Evolutionary conservation across 164 flowering plant species (phyloP).

Genomic region (Vitis riparia): DNA sequence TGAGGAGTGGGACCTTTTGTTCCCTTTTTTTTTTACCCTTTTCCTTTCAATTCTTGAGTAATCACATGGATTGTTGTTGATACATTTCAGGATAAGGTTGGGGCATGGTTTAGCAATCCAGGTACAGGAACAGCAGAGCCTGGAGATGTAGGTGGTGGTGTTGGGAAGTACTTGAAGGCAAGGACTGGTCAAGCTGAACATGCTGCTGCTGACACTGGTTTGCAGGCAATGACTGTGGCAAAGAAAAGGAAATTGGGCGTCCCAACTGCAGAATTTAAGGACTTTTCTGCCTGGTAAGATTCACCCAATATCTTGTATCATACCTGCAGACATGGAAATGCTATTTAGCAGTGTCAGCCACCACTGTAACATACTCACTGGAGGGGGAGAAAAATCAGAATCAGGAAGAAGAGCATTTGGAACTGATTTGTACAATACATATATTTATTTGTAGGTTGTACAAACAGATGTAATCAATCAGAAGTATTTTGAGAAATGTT

Average conservation of each 20-base stretch:
- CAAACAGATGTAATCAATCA: background rate
- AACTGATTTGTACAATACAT: background rate
- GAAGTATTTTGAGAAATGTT: background rate
- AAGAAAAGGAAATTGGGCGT: slow-evolving; percentile 72
- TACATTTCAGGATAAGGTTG: slow-evolving; percentile 71
- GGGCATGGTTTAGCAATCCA: slow-evolving; percentile 96
- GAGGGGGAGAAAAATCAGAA: slow-evolving; percentile 1
- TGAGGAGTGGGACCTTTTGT: background rate
- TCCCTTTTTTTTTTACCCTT: background rate
- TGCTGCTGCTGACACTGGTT: slow-evolving; percentile 24
- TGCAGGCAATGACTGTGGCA: slow-evolving; percentile 24
- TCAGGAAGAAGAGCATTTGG: background rate
- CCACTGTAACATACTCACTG: background rate
- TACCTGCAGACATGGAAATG: background rate
- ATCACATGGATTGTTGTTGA: background rate
- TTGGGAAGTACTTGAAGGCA: slow-evolving; percentile 84
- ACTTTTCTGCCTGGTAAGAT: slow-evolving; percentile 79
- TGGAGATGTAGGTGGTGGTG: slow-evolving; percentile 56
- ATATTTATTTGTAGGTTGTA: background rate
- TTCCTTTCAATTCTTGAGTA: background rate
- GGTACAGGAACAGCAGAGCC: slow-evolving; percentile 51
- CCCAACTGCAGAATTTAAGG: slow-evolving; percentile 46
- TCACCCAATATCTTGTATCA: slow-evolving; percentile 15
- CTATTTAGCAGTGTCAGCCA: background rate
- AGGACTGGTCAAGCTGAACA: slow-evolving; percentile 34